Conservation (phyloP, 2,329 filamentous ascomycete species). For the Akanthomyces muscarius region DNA sequence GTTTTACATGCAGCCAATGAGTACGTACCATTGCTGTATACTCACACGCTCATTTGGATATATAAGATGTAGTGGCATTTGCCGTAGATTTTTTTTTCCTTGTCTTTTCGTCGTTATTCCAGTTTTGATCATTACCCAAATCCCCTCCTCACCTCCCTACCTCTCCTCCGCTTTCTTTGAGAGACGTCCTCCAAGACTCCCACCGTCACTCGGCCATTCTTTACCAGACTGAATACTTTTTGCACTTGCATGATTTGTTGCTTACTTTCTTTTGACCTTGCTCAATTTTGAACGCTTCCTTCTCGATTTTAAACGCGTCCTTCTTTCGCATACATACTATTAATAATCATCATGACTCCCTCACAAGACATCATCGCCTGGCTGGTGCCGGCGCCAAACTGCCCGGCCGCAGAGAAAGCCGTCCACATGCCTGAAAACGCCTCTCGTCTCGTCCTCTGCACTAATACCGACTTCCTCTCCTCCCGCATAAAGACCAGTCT, state of each 20-base stretch:
- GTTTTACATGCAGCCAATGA: neutral
- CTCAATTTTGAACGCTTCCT: neutral
- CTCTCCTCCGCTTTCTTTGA: conserved; percentile 3
- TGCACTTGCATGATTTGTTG: neutral
- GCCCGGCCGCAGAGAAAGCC: conserved; percentile 32
- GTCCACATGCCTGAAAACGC: conserved; percentile 31
- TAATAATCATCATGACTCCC: conserved; percentile 19
- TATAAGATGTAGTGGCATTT: conserved; percentile 1
- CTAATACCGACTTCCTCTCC: conserved; percentile 25
- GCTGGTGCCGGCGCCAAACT: conserved; percentile 35
- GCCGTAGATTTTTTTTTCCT: neutral
- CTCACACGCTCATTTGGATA: neutral
- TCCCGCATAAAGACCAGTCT: conserved; percentile 28
- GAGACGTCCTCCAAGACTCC: neutral
- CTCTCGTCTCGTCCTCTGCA: conserved; percentile 25
- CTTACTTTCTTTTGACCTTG: conserved; percentile 17
- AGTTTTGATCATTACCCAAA: neutral
- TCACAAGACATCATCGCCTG: conserved; percentile 35
- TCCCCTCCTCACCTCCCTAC: neutral
- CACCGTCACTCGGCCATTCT: conserved; percentile 13
- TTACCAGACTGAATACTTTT: neutral
- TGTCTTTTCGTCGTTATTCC: neutral
- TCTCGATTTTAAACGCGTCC: neutral
- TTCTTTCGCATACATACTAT: neutral
- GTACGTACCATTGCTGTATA: neutral